phyloP scores from a whole-genome alignment of 768 basidiomycete species.

The Tephrocybe sp. region DNA sequence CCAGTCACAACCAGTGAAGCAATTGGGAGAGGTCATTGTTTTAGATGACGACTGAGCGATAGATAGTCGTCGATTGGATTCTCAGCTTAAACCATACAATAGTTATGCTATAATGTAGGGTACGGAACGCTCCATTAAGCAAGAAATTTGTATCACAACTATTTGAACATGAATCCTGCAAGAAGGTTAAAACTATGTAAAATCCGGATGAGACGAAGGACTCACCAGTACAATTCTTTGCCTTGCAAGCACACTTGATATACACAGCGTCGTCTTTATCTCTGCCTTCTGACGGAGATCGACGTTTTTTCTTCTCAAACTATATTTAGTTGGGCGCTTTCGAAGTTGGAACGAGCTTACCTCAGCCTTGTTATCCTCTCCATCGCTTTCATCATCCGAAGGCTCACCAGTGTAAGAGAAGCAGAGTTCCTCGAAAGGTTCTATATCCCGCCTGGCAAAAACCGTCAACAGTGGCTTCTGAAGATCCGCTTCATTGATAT shows the following conservation, averaged over 20 bases:
- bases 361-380: too few relatives aligned
- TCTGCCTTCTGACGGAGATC: slow-evolving; percentile 8
- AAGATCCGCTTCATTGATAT: slow-evolving; percentile 76
- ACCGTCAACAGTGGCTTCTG: slow-evolving; percentile 68
- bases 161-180: slow-evolving; percentile 21
- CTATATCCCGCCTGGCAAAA: slow-evolving; percentile 66
- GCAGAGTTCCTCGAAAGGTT: slow-evolving; percentile 67
- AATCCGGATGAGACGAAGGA: neutral
- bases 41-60: slow-evolving; percentile 29
- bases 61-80: neutral
- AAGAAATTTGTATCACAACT: neutral
- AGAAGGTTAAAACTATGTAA: neutral
- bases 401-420: slow-evolving; percentile 58
- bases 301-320: too few relatives aligned
- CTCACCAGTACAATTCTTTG: slow-evolving; percentile 49
- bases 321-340: too few relatives aligned
- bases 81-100: neutral
- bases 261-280: slow-evolving; percentile 46
- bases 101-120: neutral
- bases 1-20: slow-evolving; percentile 15
- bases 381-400: slow-evolving; percentile 40
- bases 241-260: slow-evolving; percentile 50
- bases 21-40: slow-evolving; percentile 43
- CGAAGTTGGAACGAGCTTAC: too few relatives aligned
- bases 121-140: neutral